Evolutionary conservation across 2,329 filamentous ascomycete genomes (phyloP).

Genomic region (Talaromyces sp.): DNA sequence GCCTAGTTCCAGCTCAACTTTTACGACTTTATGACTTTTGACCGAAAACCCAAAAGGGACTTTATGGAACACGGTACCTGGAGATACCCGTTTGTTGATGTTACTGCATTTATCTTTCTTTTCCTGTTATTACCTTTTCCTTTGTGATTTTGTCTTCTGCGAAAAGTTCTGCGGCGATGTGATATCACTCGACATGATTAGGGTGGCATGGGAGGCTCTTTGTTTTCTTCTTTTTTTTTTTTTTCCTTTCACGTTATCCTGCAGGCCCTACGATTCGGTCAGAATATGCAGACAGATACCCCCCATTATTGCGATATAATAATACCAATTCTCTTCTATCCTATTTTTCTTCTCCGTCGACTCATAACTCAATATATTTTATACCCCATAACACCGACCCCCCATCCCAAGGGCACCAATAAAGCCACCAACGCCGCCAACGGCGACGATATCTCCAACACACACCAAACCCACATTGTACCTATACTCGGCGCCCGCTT

Average conservation of each 20-base stretch:
- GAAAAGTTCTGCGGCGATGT: not conserved
- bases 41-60: not conserved
- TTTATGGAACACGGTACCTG: not conserved
- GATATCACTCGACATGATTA: not conserved
- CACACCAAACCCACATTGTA: constrained; percentile 87
- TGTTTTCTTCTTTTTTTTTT: not conserved
- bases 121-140: not conserved
- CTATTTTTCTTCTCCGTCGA: not conserved
- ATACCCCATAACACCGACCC: constrained; percentile 26
- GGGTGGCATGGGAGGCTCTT: constrained; percentile 5
- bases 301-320: constrained; percentile 11
- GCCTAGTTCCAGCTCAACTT: not conserved
- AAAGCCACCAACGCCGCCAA: constrained; percentile 58
- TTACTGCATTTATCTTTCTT: not conserved
- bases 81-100: constrained; percentile 3
- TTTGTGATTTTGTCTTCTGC: not conserved
- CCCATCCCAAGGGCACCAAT: constrained; percentile 49
- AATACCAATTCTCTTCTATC: not conserved
- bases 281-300: constrained; percentile 16
- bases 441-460: constrained; percentile 75
- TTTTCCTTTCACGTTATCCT: not conserved
- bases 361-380: not conserved
- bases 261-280: not conserved
- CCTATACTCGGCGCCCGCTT: constrained; percentile 85
- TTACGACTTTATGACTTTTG: constrained; percentile 13